A percentile compares a stretch with the other conserved stretches of the same genome.
These are phyloP conservation scores for Aureobasidium sp. DNA, from an alignment of 2,329 filamentous ascomycete genomes.

Conservation along the genomic window DNA sequence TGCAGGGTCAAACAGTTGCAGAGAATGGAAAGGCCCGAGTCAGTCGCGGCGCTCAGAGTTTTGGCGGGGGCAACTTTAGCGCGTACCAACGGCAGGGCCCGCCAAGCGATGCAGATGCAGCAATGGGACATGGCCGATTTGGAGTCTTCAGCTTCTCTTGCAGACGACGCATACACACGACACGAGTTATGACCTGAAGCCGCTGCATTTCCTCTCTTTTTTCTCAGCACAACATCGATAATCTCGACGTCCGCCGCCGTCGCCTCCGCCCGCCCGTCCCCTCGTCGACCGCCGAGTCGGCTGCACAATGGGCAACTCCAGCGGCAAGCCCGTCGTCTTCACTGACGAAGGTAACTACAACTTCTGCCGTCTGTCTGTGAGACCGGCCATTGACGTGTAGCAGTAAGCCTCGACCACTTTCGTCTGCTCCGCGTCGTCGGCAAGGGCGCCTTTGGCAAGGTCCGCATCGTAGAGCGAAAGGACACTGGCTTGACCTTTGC, in stretches of 20 bases:
- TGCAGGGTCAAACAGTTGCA: background rate
- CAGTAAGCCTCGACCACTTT: slow-evolving; percentile 97
- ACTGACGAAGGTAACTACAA: slow-evolving; percentile 71
- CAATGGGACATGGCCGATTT: slow-evolving; percentile 1
- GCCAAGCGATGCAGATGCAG: background rate
- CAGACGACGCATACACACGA: background rate
- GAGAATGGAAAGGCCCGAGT: background rate
- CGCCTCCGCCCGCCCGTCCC: background rate
- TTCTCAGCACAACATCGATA: background rate
- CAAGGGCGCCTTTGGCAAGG: slow-evolving; percentile 96
- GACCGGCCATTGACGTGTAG: background rate
- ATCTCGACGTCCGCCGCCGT: background rate
- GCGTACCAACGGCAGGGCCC: background rate
- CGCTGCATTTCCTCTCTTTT: background rate
- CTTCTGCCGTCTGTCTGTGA: too few relatives aligned
- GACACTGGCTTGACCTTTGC: slow-evolving; percentile 92
- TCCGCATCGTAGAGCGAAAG: slow-evolving; percentile 96
- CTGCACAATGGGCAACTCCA: slow-evolving; percentile 76
- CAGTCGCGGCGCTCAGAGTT: background rate
- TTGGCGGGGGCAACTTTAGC: background rate
- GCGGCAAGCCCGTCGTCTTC: slow-evolving; percentile 87
- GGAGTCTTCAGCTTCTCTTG: background rate
- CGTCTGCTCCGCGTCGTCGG: slow-evolving; percentile 90
- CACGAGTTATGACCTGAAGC: slow-evolving; percentile 9
- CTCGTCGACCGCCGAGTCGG: background rate